A percentile compares a stretch with the other conserved stretches of the same genome.
Evolutionary conservation across 2,329 filamentous ascomycete species (phyloP).

Genomic region (Talaromyces sp.): DNA sequence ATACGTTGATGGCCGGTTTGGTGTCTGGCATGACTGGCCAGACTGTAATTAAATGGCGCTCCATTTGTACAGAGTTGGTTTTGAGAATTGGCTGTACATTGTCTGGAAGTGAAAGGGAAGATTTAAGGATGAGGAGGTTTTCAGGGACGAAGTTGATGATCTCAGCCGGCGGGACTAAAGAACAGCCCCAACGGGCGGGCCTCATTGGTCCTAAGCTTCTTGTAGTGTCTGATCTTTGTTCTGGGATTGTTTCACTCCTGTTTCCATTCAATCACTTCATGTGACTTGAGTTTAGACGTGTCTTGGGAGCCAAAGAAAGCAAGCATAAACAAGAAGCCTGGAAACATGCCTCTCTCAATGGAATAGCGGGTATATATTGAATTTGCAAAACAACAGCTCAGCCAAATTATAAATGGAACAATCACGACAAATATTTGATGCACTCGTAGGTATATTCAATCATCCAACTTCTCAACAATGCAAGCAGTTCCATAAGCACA

Average conservation of each 20-base stretch:
- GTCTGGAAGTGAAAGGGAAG: neutral
- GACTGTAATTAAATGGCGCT: neutral
- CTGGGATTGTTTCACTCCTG: neutral
- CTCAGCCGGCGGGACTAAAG: neutral
- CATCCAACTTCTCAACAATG: constrained; percentile 55
- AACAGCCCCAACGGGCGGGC: neutral
- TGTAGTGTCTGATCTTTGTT: neutral
- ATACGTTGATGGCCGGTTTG: neutral
- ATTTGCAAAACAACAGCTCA: neutral
- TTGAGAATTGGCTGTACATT: neutral
- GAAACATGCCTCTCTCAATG: neutral
- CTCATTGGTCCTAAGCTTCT: neutral
- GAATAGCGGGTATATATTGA: neutral
- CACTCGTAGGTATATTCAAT: neutral
- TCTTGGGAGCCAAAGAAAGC: neutral
- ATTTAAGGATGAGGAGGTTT: neutral
- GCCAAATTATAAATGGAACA: neutral
- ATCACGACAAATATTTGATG: too few relatives aligned
- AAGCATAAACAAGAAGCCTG: neutral
- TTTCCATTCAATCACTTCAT: neutral
- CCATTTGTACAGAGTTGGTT: neutral
- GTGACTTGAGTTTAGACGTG: neutral
- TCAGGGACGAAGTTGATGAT: neutral
- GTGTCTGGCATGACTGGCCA: neutral
- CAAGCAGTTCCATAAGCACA: constrained; percentile 61